Base-by-base conservation (phyloP, 257 asterid genomes). In the Nicotiana otophora region DNA sequence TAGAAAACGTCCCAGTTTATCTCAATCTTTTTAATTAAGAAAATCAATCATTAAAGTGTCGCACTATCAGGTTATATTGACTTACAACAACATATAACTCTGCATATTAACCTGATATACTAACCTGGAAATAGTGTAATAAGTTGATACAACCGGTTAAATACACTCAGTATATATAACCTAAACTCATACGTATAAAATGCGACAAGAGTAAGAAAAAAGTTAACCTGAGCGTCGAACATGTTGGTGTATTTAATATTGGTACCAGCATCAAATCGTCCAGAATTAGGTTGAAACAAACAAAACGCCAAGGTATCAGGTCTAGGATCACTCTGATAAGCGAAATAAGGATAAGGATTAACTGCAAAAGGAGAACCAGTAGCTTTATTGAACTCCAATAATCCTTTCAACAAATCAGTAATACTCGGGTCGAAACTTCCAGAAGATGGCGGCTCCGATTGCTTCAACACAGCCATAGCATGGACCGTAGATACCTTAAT, bases 221-320 rank as follows among this genome's bases (percentile, higher is more conserved):
- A 7, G n/a, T 30, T 74, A 1, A 83, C 96, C 93, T 93, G 96
- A 69, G 97, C 97, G 77, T 93, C 96, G 72, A 92, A 93, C 97
- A 93, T 92, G 90, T 89, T 93, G 8, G 91, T 90, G 67, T 93
- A 93, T 84, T 88, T 90, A 17, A 89, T 87, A 39, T 88, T 89
- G 60, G 91, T 66, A 19, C 90, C 90, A 7, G 92, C 82, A 77
- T 93, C 97, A 26, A 91, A 88, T 76, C 93, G 90, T 26, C 97
- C 96, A 28, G 92, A 20, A 64, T 93, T 93, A 4, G 93, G 93
- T 83, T 89, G 91, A 81, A 93, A 92, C 90, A 93, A 83, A 84
- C 95, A 90, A 85, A 91, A 93, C 0, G 93, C 95, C 58, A 93
- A 90, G 10, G 97, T 91, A 39, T 90, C 93, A 0, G 93, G 88